Conservation (phyloP, 2,329 filamentous ascomycete species). For the Ceratocystis colombiana region DNA sequence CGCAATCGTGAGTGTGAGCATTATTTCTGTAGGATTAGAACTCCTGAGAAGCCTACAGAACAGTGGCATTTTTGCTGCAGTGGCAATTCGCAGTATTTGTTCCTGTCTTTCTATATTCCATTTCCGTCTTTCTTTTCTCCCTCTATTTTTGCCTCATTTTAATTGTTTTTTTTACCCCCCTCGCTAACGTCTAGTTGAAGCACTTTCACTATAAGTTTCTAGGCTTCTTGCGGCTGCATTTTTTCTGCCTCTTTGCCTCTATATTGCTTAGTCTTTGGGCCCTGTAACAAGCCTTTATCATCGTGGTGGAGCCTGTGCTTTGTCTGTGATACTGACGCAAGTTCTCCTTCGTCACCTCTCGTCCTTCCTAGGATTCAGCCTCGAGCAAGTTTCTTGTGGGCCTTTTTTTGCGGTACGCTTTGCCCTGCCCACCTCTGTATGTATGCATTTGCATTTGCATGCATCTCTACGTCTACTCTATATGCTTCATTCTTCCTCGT, state of each 20-base stretch:
- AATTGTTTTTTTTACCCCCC: slow-evolving; percentile 3
- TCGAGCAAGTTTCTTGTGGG: slow-evolving; percentile 12
- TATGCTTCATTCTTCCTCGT: not conserved
- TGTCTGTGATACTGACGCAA: not conserved
- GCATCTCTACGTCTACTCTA: not conserved
- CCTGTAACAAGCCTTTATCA: slow-evolving; percentile 7
- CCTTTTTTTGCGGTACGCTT: not conserved
- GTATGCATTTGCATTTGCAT: not conserved
- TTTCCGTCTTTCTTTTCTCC: not conserved
- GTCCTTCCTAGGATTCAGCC: not conserved
- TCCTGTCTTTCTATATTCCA: not conserved
- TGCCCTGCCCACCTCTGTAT: not conserved
- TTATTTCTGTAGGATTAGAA: slow-evolving; percentile 14
- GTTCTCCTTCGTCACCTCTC: slow-evolving; percentile 6
- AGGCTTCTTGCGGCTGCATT: not conserved
- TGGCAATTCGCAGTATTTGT: slow-evolving; percentile 3
- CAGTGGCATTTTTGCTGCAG: not conserved
- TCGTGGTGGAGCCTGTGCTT: slow-evolving; percentile 11
- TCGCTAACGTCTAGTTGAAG: not conserved
- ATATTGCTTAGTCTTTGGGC: slow-evolving; percentile 3
- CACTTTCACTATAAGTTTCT: not conserved
- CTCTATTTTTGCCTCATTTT: not conserved
- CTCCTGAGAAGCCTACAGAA: slow-evolving; percentile 17
- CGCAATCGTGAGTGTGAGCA: not conserved
- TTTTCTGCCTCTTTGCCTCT: not conserved